Evolutionary conservation across 164 flowering plant species (phyloP), one percentile per base, ranked within the genome.

Genomic region (Litsea cubeba): DNA sequence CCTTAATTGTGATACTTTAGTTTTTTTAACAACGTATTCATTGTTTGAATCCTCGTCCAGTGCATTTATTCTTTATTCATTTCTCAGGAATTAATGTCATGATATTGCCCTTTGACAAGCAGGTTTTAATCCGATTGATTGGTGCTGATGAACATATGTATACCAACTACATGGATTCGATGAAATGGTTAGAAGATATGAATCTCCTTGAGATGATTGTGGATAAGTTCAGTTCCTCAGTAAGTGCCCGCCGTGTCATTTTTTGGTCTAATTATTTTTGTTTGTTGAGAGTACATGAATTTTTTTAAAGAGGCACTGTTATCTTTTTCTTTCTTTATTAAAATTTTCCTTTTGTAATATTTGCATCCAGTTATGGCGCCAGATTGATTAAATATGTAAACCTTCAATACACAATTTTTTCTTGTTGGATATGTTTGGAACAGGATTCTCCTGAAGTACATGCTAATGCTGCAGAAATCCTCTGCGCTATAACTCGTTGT

Each of bases 391-490:
- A 63, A 63, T 22, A 7, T 23, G 26, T 22, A 24, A 12, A 8
- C 24, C 28, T 12, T 63, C 12, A 63, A 23, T 25, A 23, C 66
- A 63, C 24, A 12, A 3, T 23, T 24, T 63, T 63, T 63, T 24
- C 24, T 63, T 63, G 66, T 35, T 75, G 49, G 72, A 10, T 32
- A 24, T 20, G 5, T 46, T 62, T 60, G 72, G 24, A 60, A 54
- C 86, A 94, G 98, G 91, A 92, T 83, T 88, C 81, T 76, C 93
- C 97, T 62, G 98, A 93, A 87, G 97, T 91, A 69, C 97, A 91
- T 87, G 88, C 92, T 32, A 95, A 95, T 88, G 94, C 92, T 66
- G 95, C 97, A 50, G 97, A 93, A 82, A 87, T 83, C 20, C 89
- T 93, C 20, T 93, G 95, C 87, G 88, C 95, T 32, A 86, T 91